Conservation (phyloP, 2,329 filamentous ascomycete species). For the Diplodia intermedia region DNA sequence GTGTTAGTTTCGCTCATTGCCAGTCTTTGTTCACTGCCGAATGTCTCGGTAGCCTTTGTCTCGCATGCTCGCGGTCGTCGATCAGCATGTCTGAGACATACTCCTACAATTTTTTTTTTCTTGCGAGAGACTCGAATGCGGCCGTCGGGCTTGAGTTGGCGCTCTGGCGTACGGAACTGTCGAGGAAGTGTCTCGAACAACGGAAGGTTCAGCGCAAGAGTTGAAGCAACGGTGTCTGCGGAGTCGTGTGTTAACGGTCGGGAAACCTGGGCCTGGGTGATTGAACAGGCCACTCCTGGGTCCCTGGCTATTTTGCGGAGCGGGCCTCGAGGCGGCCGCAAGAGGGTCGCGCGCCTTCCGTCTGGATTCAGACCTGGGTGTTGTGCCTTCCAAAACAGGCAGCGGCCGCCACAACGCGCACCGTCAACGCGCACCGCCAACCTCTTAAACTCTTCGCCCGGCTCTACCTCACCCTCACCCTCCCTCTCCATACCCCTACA, state of each 20-base stretch:
- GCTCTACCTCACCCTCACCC: neutral
- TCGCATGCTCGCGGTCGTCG: neutral
- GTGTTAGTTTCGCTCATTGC: neutral
- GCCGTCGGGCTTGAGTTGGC: neutral
- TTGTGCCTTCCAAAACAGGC: neutral
- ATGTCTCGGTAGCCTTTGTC: neutral
- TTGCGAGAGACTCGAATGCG: neutral
- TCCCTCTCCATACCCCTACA: neutral
- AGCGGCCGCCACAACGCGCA: neutral
- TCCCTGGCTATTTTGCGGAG: neutral
- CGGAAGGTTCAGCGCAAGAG: neutral
- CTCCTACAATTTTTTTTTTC: neutral
- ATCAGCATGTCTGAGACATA: neutral
- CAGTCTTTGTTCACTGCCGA: neutral
- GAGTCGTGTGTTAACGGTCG: neutral
- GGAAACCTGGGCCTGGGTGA: neutral
- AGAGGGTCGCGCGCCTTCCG: neutral
- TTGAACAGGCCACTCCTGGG: neutral
- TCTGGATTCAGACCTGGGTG: neutral
- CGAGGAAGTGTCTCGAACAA: neutral
- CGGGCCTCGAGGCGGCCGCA: neutral
- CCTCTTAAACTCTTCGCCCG: neutral
- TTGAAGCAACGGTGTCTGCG: neutral
- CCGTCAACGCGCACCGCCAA: neutral
- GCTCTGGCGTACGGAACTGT: neutral